phyloP scores from a whole-genome alignment of 306 rosid genomes.

The Aeschynomene evenia region DNA sequence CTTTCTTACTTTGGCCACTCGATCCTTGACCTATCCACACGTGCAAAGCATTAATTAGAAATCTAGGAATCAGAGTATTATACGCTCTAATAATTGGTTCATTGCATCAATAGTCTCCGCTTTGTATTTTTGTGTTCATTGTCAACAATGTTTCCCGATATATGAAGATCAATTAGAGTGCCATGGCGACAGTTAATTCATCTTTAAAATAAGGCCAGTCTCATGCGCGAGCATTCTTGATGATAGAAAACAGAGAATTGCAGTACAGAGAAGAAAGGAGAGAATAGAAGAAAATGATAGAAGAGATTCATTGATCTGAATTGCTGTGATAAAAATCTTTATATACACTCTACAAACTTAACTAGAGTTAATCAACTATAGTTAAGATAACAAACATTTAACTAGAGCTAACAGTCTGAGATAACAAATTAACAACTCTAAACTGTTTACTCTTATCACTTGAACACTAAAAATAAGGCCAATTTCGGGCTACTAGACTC shows the following conservation, averaged over 20 bases:
- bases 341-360: no score
- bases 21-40: constrained; percentile 67
- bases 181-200: neutral
- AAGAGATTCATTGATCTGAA: no score
- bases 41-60: constrained; percentile 18
- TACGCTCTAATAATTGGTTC: neutral
- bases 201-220: constrained; percentile 14
- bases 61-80: constrained; percentile 6
- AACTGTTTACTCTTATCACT: no score
- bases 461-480: neutral
- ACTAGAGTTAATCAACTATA: no score
- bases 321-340: no score
- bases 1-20: constrained; percentile 69
- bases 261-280: no score
- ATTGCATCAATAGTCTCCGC: neutral
- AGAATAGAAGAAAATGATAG: no score
- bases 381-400: no score
- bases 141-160: constrained; percentile 1
- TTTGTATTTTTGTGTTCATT: neutral
- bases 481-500: neutral
- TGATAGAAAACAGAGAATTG: no score
- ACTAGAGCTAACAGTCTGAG: no score
- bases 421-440: no score
- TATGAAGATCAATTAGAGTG: neutral
- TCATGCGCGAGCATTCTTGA: no score